Percentiles rank a stretch among this genome's conserved stretches.
phyloP scores from a whole-genome alignment of 2,329 filamentous ascomycete species.

The Aspergillus neoniger region DNA sequence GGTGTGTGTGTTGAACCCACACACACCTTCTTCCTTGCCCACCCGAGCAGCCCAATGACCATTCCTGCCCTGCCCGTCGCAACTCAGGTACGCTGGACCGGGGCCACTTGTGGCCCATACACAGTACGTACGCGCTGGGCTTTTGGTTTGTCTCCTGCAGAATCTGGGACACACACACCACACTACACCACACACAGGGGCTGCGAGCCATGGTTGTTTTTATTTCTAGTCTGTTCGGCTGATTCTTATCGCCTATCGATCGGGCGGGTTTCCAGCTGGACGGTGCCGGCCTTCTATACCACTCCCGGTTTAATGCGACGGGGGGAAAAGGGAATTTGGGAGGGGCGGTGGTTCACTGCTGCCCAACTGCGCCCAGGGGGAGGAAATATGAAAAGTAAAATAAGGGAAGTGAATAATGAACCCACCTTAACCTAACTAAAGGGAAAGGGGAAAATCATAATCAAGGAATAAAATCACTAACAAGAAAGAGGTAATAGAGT shows the following conservation, averaged over 20 bases:
- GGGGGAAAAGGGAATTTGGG: neutral
- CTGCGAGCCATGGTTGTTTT: slow-evolving; percentile 4
- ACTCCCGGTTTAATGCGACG: neutral
- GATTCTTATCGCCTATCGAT: neutral
- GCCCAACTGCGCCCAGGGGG: neutral
- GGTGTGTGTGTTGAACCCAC: neutral
- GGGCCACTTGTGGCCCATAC: neutral
- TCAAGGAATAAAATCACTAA: neutral
- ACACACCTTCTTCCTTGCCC: neutral
- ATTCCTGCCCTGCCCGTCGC: neutral
- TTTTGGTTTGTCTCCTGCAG: neutral
- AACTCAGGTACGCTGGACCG: slow-evolving; percentile 2
- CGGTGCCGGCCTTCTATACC: slow-evolving; percentile 1
- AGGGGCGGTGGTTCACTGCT: neutral
- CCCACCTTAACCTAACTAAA: neutral
- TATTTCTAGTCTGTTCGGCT: slow-evolving; percentile 1
- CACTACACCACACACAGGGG: neutral
- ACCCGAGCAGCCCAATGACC: neutral
- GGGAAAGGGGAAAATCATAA: neutral
- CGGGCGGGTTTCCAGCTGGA: neutral
- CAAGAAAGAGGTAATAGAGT: neutral
- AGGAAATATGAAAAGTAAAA: too few relatives aligned
- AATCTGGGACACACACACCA: neutral
- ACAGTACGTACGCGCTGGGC: neutral
- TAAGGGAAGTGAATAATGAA: neutral